phyloP scores from a whole-genome alignment of 768 basidiomycete species.

The Dioszegia hungarica region DNA sequence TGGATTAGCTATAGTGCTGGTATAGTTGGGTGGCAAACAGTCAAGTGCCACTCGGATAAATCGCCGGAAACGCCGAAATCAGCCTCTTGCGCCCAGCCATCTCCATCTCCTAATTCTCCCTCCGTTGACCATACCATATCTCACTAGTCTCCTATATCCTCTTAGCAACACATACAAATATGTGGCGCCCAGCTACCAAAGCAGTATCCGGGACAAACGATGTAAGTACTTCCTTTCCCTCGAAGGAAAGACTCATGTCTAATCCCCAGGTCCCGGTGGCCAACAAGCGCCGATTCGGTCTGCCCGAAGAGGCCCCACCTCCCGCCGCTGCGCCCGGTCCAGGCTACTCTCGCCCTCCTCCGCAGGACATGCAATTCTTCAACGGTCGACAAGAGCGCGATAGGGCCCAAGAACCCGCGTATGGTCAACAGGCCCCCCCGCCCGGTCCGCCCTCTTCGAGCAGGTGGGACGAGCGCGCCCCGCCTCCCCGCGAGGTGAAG shows the following conservation, averaged over 20 bases:
- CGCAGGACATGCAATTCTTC: conserved; percentile 34
- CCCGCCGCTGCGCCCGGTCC: conserved; percentile 71
- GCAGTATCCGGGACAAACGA: conserved; percentile 92
- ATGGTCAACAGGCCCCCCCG: background rate
- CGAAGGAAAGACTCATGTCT: conserved; percentile 12
- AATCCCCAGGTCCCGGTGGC: conserved; percentile 66
- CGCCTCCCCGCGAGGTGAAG: background rate
- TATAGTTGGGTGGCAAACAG: conserved; percentile 2
- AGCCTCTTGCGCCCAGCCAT: background rate
- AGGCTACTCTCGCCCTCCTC: conserved; percentile 18
- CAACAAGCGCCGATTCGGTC: conserved; percentile 83
- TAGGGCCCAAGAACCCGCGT: conserved; percentile 52
- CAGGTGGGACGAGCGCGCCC: conserved; percentile 3
- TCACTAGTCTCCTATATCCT: background rate
- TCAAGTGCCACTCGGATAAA: conserved; percentile 2
- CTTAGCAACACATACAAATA: conserved; percentile 7
- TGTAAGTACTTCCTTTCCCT: conserved; percentile 51
- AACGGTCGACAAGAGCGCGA: conserved; percentile 57
- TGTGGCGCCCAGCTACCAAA: conserved; percentile 60
- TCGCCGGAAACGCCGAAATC: conserved; percentile 10
- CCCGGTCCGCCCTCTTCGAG: background rate
- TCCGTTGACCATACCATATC: background rate
- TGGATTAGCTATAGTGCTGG: too few species aligned
- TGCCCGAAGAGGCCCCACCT: conserved; percentile 71
- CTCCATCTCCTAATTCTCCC: background rate